A percentile compares a stretch with the other conserved stretches of the same genome.
These are phyloP conservation scores for Camelina hispida DNA, from an alignment of 345 rosid species.

Conservation along the genomic window DNA sequence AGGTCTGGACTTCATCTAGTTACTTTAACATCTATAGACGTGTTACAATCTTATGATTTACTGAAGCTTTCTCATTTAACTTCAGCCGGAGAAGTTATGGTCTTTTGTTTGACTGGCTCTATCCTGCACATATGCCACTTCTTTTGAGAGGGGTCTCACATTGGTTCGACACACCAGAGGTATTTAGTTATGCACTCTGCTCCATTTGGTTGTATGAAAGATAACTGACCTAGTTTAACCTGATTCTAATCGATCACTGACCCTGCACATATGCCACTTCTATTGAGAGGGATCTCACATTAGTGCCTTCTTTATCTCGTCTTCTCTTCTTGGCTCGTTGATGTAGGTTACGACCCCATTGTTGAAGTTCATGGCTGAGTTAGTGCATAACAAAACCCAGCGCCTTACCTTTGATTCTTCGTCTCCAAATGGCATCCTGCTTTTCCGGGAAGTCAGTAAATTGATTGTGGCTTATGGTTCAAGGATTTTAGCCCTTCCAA, in stretches of 20 bases:
- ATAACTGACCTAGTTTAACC: conserved; percentile 16
- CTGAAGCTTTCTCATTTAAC: conserved; percentile 31
- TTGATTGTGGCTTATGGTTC: conserved; percentile 92
- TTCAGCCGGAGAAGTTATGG: conserved; percentile 95
- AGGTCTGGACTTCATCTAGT: conserved; percentile 53
- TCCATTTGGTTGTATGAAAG: conserved; percentile 13
- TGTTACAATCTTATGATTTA: conserved; percentile 15
- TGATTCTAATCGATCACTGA: not conserved
- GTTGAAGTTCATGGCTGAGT: conserved; percentile 98
- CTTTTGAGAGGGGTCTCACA: conserved; percentile 89
- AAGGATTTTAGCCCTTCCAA: conserved; percentile 93
- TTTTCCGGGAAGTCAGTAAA: conserved; percentile 99
- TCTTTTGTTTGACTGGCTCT: conserved; percentile 96
- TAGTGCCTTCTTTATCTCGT: conserved; percentile 39
- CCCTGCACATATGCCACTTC: conserved; percentile 93
- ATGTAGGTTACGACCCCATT: conserved; percentile 93
- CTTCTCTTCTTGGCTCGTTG: conserved; percentile 34
- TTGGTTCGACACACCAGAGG: conserved; percentile 99
- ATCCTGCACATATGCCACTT: conserved; percentile 95
- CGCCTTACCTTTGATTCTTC: conserved; percentile 95
- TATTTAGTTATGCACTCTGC: conserved; percentile 45
- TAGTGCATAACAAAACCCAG: conserved; percentile 94
- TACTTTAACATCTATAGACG: conserved; percentile 24
- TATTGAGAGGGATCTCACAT: conserved; percentile 83
- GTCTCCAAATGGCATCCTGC: conserved; percentile 99